Evolutionary conservation across 805 yeast species (phyloP).

Genomic region (Candida oleophila): DNA sequence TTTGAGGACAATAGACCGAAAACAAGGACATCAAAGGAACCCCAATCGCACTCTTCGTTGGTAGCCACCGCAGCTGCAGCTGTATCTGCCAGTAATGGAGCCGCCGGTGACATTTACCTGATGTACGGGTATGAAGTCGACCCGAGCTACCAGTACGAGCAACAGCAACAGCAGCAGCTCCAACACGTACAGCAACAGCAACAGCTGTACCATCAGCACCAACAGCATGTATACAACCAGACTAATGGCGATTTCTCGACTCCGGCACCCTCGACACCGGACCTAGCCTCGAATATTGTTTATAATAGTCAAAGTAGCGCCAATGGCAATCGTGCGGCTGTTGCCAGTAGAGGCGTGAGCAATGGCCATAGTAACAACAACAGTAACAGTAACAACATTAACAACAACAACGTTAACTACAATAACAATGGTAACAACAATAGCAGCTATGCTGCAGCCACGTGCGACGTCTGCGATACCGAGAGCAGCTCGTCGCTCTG

Average conservation of each 20-base stretch:
- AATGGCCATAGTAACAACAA: conserved; percentile 4
- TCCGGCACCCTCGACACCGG: conserved; percentile 15
- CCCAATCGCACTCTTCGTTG: neutral
- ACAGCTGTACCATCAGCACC: neutral
- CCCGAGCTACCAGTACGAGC: conserved; percentile 2
- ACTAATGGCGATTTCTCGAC: conserved; percentile 1
- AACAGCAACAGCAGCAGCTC: neutral
- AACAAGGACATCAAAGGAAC: neutral
- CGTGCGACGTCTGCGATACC: conserved; percentile 28
- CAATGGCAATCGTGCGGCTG: too few relatives aligned
- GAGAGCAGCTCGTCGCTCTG: conserved; percentile 19
- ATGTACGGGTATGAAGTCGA: conserved; percentile 3
- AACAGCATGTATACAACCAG: conserved; percentile 1
- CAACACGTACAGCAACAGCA: conserved; percentile 6
- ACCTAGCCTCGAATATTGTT: conserved; percentile 4
- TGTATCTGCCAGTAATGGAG: conserved; percentile 4
- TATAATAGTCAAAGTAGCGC: too few relatives aligned
- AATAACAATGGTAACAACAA: neutral
- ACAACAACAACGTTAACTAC: neutral
- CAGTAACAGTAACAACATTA: neutral
- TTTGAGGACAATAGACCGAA: conserved; percentile 26
- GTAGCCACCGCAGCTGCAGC: conserved; percentile 7
- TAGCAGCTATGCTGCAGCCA: neutral
- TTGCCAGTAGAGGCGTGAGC: neutral
- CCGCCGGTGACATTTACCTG: conserved; percentile 2